Evolutionary conservation across 2,329 filamentous ascomycete genomes (phyloP).

Genomic region (Xylariales sp.): DNA sequence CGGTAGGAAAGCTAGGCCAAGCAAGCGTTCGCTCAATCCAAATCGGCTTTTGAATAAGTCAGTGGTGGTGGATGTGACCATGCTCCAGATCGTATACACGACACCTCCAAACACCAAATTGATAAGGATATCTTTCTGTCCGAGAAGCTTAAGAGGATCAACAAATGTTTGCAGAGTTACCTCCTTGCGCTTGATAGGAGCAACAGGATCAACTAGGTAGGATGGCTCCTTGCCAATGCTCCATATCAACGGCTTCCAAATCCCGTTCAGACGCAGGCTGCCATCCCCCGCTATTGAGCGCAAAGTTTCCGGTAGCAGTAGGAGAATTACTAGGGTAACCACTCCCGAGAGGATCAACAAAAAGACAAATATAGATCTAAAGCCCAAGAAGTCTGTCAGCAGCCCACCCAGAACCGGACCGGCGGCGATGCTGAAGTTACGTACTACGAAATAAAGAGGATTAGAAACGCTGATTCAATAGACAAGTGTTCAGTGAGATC

Average conservation of each 20-base stretch:
- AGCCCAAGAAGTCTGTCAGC: slow-evolving; percentile 21
- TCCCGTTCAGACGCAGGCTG: slow-evolving; percentile 14
- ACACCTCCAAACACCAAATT: slow-evolving; percentile 27
- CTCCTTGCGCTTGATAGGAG: slow-evolving; percentile 8
- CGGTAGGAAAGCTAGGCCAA: slow-evolving; percentile 7
- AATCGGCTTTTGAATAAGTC: slow-evolving; percentile 19
- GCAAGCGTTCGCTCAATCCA: slow-evolving; percentile 3
- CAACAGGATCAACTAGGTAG: slow-evolving; percentile 11
- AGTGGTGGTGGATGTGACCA: slow-evolving; percentile 34
- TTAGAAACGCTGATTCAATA: too few relatives aligned
- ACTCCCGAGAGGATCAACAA: slow-evolving; percentile 17
- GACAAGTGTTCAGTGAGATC: too few relatives aligned
- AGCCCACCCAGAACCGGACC: slow-evolving; percentile 28
- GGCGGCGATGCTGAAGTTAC: slow-evolving; percentile 23
- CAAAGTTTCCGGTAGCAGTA: slow-evolving; percentile 23
- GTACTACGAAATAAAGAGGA: too few relatives aligned
- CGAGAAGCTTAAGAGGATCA: slow-evolving; percentile 31
- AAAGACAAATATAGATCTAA: slow-evolving; percentile 26
- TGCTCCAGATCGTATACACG: slow-evolving; percentile 29
- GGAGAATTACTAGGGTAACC: slow-evolving; percentile 15
- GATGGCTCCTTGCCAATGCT: slow-evolving; percentile 8
- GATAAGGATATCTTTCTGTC: slow-evolving; percentile 33
- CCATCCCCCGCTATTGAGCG: slow-evolving; percentile 23
- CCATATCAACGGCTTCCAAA: slow-evolving; percentile 18
- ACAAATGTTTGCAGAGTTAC: slow-evolving; percentile 25